Conservation (phyloP, 1,284 basidiomycete species). For the Mycena citricolor region DNA sequence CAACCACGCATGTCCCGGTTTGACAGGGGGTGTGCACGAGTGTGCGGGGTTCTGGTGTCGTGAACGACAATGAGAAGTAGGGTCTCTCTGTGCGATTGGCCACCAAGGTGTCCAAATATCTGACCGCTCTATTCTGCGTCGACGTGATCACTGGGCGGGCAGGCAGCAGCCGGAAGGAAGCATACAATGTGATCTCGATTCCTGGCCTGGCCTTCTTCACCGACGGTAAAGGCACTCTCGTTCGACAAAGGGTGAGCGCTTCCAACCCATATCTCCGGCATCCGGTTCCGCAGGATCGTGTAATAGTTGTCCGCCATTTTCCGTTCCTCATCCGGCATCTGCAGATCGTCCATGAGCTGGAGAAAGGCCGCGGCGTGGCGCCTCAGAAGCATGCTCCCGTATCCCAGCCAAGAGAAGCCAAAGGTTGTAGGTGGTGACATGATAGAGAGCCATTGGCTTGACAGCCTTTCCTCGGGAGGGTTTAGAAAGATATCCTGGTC, state of each 20-base stretch:
- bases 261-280: conserved; percentile 19
- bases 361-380: conserved; percentile 49
- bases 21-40: conserved; percentile 43
- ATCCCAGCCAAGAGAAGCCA: conserved; percentile 65
- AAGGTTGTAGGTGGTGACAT: conserved; percentile 39
- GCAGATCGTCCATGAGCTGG: conserved; percentile 43
- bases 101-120: conserved; percentile 39
- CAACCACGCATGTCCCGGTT: conserved; percentile 46
- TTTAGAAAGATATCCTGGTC: conserved; percentile 48
- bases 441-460: conserved; percentile 44
- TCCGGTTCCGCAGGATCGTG: conserved; percentile 41
- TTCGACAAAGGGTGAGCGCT: conserved; percentile 49
- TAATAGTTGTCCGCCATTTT: conserved; percentile 75
- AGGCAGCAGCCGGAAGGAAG: too few relatives aligned
- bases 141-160: conserved; percentile 1
- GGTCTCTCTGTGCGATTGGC: conserved; percentile 9
- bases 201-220: conserved; percentile 53
- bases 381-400: conserved; percentile 55
- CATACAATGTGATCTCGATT: conserved; percentile 61
- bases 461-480: conserved; percentile 61
- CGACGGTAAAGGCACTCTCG: conserved; percentile 62
- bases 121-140: conserved; percentile 40
- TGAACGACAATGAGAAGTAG: conserved; percentile 13
- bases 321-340: conserved; percentile 48
- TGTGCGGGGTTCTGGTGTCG: conserved; percentile 1